Evolutionary conservation across 208 protist species (phyloP).

Genomic region (Acanthamoeba triangularis): DNA sequence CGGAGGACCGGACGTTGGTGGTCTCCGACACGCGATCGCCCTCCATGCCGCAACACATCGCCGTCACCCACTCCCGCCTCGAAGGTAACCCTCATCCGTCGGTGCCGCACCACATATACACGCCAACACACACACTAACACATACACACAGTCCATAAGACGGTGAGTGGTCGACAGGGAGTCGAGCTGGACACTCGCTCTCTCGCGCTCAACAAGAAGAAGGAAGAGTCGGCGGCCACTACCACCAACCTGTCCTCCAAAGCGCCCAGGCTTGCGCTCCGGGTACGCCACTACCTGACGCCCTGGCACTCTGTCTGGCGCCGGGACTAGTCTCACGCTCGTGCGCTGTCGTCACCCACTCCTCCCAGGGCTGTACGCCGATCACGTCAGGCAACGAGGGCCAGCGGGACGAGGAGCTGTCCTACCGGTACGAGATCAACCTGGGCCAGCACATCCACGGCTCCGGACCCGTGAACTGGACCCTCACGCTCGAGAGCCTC

Average conservation of each 20-base stretch:
- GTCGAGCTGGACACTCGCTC: constrained; percentile 57
- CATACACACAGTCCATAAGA: neutral
- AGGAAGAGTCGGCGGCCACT: neutral
- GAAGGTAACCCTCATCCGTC: neutral
- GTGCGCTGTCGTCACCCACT: neutral
- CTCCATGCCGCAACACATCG: constrained; percentile 25
- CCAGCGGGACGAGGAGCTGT: constrained; percentile 61
- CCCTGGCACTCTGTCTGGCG: neutral
- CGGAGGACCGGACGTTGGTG: neutral
- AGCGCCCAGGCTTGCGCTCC: neutral
- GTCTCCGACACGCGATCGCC: constrained; percentile 6
- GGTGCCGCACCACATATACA: neutral
- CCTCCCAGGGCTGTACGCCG: neutral
- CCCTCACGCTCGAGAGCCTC: constrained; percentile 79
- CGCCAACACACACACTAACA: neutral
- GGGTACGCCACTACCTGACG: neutral
- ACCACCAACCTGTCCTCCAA: neutral
- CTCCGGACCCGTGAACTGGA: constrained; percentile 80
- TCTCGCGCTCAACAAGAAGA: constrained; percentile 42
- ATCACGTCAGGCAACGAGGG: constrained; percentile 76
- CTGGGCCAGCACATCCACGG: constrained; percentile 81
- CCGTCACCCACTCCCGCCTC: constrained; percentile 38
- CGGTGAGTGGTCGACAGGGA: constrained; percentile 44
- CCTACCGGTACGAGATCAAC: constrained; percentile 83
- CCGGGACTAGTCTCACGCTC: neutral